These are phyloP conservation scores for Tuber aestivum DNA, from an alignment of 495 filamentous ascomycete species.

Conservation along the genomic window DNA sequence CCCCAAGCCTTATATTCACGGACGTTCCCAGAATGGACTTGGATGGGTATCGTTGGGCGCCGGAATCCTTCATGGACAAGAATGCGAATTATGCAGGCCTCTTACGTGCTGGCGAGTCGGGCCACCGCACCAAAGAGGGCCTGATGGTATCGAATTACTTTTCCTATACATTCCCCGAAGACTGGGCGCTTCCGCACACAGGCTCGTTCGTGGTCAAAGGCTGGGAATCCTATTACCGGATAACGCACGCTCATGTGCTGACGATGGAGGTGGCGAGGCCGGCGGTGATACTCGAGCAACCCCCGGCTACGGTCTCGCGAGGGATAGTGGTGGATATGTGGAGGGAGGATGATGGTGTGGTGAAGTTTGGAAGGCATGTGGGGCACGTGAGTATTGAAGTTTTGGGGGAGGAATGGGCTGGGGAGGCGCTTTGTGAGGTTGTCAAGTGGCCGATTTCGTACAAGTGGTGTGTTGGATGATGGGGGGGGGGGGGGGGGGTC, in stretches of 20 bases:
- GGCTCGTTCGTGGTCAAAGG: background rate
- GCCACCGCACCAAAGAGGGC: background rate
- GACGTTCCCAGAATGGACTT: background rate
- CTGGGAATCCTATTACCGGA: constrained; percentile 1
- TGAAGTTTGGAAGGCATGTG: constrained; percentile 4
- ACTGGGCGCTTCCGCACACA: background rate
- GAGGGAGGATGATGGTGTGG: background rate
- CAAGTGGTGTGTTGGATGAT: background rate
- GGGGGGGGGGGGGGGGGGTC: too few relatives aligned
- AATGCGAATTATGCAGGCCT: background rate
- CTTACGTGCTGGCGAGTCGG: background rate
- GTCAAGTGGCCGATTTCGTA: background rate
- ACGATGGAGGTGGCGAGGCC: background rate
- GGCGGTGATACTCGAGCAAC: background rate
- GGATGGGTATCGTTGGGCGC: background rate
- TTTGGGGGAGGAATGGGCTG: background rate
- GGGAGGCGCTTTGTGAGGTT: background rate
- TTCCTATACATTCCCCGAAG: background rate
- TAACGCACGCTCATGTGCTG: background rate
- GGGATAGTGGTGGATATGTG: background rate
- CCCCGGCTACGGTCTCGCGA: background rate
- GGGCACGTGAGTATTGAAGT: background rate
- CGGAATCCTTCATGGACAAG: background rate
- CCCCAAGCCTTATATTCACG: background rate
- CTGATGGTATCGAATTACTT: background rate